Evolutionary conservation across 805 yeast species (phyloP), one percentile per base, ranked within the genome.

Genomic region (Sungouiella blattae): DNA sequence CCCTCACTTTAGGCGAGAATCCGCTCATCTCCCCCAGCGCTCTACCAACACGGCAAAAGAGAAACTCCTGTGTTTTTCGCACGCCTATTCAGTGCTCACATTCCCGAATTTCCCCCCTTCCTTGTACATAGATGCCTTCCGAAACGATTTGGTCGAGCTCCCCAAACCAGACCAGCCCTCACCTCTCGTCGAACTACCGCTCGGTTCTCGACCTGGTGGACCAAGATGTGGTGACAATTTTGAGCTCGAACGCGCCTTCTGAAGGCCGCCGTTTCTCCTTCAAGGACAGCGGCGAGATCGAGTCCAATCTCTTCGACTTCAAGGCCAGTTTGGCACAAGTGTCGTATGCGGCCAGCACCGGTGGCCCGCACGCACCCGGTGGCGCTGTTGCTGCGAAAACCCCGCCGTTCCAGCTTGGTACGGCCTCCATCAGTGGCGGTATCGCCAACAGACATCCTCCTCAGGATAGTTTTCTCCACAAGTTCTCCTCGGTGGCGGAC

Each of bases 401-500:
- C 6, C 57, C 45, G 28, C 51, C 59, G 3, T 41, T 61, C 15
- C 60, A 62, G 28, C 73, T 78, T 46, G 81, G 79, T 2, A 69
- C 85, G 6, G 82, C 83, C 6, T 76, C 83, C 2, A 74, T 80
- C 24, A 70, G 78, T 35, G 80, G 78, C 12, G 79, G 78, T 6
- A 68, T 69, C 27, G 69, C 73, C 23, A 63, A 57, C 37, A 58
- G 73, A 40, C 73, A 67, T 32, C 73, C 72, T 1, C 70, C 69
- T 18, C 68, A 60, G 36, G 71, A 64, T 13, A 64, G 75, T 32
- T 80, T 80, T 49, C 60, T 80, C 42, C 80, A 77, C 43, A 79
- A 78, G 57, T 80, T 80, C 49, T 65, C 81, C 5, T 64, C 77
- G 2, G 81, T 80, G 12, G 81, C 83, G 5, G 86, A 80, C 37